phyloP scores from a whole-genome alignment of 2,329 filamentous ascomycete species.

The Penicillium oxalicum region DNA sequence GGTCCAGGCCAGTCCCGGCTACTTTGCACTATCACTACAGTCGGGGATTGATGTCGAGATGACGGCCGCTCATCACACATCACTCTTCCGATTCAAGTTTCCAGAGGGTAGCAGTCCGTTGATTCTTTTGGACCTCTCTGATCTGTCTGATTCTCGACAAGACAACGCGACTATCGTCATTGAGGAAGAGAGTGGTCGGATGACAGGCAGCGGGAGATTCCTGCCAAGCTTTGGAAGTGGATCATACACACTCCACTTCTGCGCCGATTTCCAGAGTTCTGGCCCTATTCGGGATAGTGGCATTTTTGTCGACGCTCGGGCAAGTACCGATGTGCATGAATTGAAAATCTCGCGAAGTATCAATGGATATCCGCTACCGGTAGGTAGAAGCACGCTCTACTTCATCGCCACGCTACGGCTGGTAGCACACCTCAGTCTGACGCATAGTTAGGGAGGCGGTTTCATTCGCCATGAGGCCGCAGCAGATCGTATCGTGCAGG shows the following conservation, averaged over 20 bases:
- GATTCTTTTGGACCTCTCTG: constrained; percentile 59
- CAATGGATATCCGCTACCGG: constrained; percentile 50
- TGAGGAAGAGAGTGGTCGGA: constrained; percentile 51
- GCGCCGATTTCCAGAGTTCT: constrained; percentile 57
- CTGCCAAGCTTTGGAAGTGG: constrained; percentile 60
- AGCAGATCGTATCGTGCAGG: constrained; percentile 48
- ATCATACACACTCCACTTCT: constrained; percentile 56
- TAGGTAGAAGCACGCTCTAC: constrained; percentile 7
- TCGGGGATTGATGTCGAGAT: constrained; percentile 58
- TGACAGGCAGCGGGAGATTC: constrained; percentile 58
- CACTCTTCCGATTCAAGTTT: constrained; percentile 61
- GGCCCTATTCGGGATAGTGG: constrained; percentile 54
- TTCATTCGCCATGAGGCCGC: constrained; percentile 58
- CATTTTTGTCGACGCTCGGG: constrained; percentile 58
- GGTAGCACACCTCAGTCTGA: constrained; percentile 16
- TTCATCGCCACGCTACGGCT: no score
- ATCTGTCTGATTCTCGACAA: constrained; percentile 55
- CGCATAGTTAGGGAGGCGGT: constrained; percentile 51
- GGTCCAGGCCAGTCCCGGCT: constrained; percentile 58
- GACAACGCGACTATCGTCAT: constrained; percentile 57
- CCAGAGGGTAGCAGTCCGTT: constrained; percentile 48
- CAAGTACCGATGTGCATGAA: constrained; percentile 48
- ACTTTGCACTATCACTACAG: constrained; percentile 57
- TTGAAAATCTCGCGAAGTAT: constrained; percentile 53
- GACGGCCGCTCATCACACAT: constrained; percentile 58